Evolutionary conservation across 768 basidiomycete species (phyloP), one percentile per base, ranked within the genome.

Genomic region (Dendrothele bispora): DNA sequence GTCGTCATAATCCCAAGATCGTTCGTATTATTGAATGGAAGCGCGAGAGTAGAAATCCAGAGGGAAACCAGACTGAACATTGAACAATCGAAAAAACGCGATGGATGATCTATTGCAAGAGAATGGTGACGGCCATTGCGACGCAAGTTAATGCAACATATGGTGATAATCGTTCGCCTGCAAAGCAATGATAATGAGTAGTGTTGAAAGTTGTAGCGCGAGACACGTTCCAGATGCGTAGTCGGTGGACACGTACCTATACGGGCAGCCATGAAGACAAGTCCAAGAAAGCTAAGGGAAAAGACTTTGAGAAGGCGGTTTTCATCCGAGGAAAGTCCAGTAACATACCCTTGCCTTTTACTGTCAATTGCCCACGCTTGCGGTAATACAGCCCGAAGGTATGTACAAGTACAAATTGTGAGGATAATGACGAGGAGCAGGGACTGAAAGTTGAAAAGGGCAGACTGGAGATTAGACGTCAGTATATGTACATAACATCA

Each of bases 371-470:
- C 73, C n/a, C n/a, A n/a, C n/a, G n/a, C n/a, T 21, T 91, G 79
- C 10, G 97, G 97, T 3, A 91, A 86, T 14, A 95, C 86, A 0
- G 91, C 85, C 37, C 97, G 84, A 12, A 95, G 79, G 67, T 98
- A 99, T 3, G 95, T 94, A 73, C 91, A 98, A 49, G 97, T 98
- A 73, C 97, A 99, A 50, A 98, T 93, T 65, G 90, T 76, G 40
- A 99, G 78, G 7, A 98, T 80, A 54, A 98, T 86, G 64, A 95
- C 93, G 60, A 95, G 84, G 17, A 99, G 79, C 17, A 99, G 79
- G 0, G 95, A 93, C 67, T 95, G 88, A 63, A 99, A 99, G 71
- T 98, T 95, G 84, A 98, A 98, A 20, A 99, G 79, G 2, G 97
- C 97, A 24, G 95, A 47, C 46, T 47, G 21, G 27, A n/a, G n/a